These are phyloP conservation scores for Neofusicoccum cordaticola DNA, from an alignment of 2,329 filamentous ascomycete species.

Conservation along the genomic window DNA sequence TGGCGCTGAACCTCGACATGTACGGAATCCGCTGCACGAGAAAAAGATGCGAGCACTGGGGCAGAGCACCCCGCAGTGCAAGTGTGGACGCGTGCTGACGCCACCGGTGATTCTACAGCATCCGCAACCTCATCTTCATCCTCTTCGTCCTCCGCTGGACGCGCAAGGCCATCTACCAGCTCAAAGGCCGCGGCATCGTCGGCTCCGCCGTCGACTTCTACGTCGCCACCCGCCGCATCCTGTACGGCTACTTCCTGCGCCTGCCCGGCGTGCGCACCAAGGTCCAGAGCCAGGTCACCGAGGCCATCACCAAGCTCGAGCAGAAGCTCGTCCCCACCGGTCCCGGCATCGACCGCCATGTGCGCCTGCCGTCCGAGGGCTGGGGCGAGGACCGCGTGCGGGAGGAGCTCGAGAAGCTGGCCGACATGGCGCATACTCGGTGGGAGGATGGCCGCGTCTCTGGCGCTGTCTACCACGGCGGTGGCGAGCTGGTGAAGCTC, in stretches of 20 bases:
- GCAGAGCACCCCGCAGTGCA: background rate
- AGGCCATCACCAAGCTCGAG: conserved; percentile 77
- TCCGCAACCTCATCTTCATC: conserved; percentile 49
- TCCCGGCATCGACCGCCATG: conserved; percentile 68
- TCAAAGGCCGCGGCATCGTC: conserved; percentile 83
- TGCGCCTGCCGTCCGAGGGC: conserved; percentile 77
- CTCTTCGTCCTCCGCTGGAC: conserved; percentile 83
- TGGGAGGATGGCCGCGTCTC: conserved; percentile 97
- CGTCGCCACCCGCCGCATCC: conserved; percentile 64
- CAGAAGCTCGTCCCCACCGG: conserved; percentile 75
- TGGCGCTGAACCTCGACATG: conserved; percentile 66
- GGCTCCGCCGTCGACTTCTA: conserved; percentile 77
- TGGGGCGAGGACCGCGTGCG: conserved; percentile 76
- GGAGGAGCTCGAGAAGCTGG: conserved; percentile 74
- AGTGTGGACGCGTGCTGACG: background rate
- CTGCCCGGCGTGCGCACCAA: conserved; percentile 82
- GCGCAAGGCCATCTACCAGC: conserved; percentile 75
- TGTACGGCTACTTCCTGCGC: conserved; percentile 82
- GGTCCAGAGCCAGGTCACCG: conserved; percentile 79
- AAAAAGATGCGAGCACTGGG: background rate
- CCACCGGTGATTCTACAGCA: background rate
- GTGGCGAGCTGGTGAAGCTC: conserved; percentile 73
- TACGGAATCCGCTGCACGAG: conserved; percentile 41
- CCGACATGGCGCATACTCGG: conserved; percentile 84
- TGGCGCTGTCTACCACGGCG: conserved; percentile 94